These are phyloP conservation scores for Podaxis sp. DNA, from an alignment of 768 basidiomycete species.

Conservation along the genomic window DNA sequence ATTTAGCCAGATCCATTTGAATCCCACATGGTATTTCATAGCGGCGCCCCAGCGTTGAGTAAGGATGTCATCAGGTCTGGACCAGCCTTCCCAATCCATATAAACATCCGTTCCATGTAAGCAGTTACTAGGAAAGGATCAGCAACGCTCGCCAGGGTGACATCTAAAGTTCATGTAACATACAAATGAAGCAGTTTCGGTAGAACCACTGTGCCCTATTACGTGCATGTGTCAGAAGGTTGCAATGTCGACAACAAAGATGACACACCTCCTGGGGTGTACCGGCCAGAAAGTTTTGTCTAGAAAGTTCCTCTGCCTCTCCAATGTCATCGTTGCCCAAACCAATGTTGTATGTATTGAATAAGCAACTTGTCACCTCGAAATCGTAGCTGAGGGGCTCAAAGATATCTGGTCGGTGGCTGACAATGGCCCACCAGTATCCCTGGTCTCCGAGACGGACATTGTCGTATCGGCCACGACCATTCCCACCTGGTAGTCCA, in stretches of 20 bases:
- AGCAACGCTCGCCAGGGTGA: not conserved
- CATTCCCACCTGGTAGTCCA: constrained; percentile 35
- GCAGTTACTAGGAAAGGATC: constrained; percentile 34
- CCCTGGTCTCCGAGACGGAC: constrained; percentile 53
- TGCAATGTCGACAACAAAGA: not conserved
- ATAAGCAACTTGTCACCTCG: constrained; percentile 48
- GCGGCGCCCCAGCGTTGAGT: constrained; percentile 43
- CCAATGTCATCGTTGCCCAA: constrained; percentile 39
- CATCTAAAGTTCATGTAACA: constrained; percentile 20
- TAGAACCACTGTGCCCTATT: constrained; percentile 36
- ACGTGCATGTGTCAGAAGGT: not conserved
- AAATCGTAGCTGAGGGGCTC: constrained; percentile 45
- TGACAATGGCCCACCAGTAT: constrained; percentile 56
- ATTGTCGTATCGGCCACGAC: constrained; percentile 37
- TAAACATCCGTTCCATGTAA: constrained; percentile 40
- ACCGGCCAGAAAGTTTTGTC: constrained; percentile 32
- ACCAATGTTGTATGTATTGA: constrained; percentile 44
- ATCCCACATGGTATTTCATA: constrained; percentile 44
- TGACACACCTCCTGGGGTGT: constrained; percentile 39
- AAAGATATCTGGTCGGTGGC: constrained; percentile 39
- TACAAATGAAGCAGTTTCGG: constrained; percentile 54
- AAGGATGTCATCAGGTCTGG: constrained; percentile 37
- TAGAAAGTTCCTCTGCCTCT: constrained; percentile 33
- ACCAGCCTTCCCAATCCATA: constrained; percentile 47
- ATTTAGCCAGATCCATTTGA: constrained; percentile 54